Evolutionary conservation across 2,329 filamentous ascomycete species (phyloP).

Genomic region (Cyphellophora europaea): DNA sequence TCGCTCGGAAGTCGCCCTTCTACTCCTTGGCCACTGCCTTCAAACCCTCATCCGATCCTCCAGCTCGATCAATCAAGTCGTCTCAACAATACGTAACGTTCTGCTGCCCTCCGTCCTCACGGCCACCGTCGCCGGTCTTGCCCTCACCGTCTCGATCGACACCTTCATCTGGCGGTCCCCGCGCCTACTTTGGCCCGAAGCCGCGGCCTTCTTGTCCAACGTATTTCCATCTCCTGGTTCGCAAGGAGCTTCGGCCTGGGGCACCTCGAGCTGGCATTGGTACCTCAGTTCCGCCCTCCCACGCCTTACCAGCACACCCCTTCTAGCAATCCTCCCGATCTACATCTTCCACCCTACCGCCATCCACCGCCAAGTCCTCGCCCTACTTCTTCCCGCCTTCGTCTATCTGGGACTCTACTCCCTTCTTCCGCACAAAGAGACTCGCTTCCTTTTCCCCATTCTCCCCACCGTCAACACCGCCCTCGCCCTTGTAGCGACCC

Average conservation of each 20-base stretch:
- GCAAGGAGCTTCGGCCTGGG: slow-evolving; percentile 65
- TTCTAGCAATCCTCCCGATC: slow-evolving; percentile 30
- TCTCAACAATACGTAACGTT: slow-evolving; percentile 9
- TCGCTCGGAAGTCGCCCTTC: slow-evolving; percentile 76
- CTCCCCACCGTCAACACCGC: slow-evolving; percentile 72
- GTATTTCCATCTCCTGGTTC: slow-evolving; percentile 60
- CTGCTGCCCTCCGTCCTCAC: slow-evolving; percentile 58
- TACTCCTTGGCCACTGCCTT: slow-evolving; percentile 60
- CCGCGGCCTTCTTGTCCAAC: slow-evolving; percentile 84
- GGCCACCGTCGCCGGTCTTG: slow-evolving; percentile 58
- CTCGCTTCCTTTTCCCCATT: slow-evolving; percentile 86
- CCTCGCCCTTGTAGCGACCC: slow-evolving; percentile 63
- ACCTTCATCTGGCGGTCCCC: slow-evolving; percentile 95
- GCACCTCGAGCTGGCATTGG: slow-evolving; percentile 72
- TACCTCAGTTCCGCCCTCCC: slow-evolving; percentile 79
- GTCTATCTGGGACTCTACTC: slow-evolving; percentile 74
- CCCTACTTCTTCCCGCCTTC: slow-evolving; percentile 53
- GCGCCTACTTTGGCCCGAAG: slow-evolving; percentile 73
- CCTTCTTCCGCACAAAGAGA: slow-evolving; percentile 87
- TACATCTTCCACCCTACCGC: background rate
- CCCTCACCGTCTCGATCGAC: slow-evolving; percentile 66
- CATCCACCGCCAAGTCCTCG: slow-evolving; percentile 4
- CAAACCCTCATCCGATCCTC: slow-evolving; percentile 48
- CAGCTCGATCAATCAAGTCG: slow-evolving; percentile 21
- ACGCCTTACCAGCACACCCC: slow-evolving; percentile 72